phyloP scores from a whole-genome alignment of 164 flowering plant species.

The Cinnamomum chago region DNA sequence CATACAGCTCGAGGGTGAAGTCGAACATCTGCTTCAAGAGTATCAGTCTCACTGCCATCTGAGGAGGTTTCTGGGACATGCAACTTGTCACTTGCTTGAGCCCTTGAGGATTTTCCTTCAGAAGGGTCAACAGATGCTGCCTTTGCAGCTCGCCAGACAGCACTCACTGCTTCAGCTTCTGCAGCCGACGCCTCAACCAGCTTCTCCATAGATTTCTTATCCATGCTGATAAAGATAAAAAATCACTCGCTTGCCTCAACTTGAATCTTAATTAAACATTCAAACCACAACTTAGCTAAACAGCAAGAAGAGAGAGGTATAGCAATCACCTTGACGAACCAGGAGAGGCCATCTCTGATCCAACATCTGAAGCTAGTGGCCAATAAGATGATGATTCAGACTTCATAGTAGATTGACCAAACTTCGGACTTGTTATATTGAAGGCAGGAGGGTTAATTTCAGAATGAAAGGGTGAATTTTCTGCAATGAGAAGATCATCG shows the following conservation, averaged over 20 bases:
- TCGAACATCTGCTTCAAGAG: conserved; percentile 73
- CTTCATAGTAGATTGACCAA: conserved; percentile 26
- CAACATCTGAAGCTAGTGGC: conserved; percentile 30
- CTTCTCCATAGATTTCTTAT: conserved; percentile 72
- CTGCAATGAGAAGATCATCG: conserved; percentile 86
- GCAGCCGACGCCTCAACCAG: conserved; percentile 90
- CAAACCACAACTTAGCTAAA: not conserved
- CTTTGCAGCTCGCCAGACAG: conserved; percentile 91
- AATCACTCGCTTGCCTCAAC: not conserved
- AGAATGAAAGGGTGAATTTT: conserved; percentile 74
- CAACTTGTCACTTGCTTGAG: conserved; percentile 42
- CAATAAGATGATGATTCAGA: conserved; percentile 8
- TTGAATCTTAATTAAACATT: not conserved
- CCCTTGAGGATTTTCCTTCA: conserved; percentile 46
- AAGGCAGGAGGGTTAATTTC: conserved; percentile 45
- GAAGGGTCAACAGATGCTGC: conserved; percentile 48
- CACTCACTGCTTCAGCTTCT: conserved; percentile 91
- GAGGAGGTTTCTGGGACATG: conserved; percentile 54
- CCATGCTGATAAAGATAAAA: conserved; percentile 38
- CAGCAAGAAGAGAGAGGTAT: not conserved
- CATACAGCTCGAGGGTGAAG: conserved; percentile 98
- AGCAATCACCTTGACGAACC: conserved; percentile 14
- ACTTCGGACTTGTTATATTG: conserved; percentile 38
- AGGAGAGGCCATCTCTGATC: conserved; percentile 27
- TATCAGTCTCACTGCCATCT: conserved; percentile 58